These are phyloP conservation scores for Pseudognaphalium luteoalbum DNA, from an alignment of 129 eudicot species.

Conservation along the genomic window DNA sequence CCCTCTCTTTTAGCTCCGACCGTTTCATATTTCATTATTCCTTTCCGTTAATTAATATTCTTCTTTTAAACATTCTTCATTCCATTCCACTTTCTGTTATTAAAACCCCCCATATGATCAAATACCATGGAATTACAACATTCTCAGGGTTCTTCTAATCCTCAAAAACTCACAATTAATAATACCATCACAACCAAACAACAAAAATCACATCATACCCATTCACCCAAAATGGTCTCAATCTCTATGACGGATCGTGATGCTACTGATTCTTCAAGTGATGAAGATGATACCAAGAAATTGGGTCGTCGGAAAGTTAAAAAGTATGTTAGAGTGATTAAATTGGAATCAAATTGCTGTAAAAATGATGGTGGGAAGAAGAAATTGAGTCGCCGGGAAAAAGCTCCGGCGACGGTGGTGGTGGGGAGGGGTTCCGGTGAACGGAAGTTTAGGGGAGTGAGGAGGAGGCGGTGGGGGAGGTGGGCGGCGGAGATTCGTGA, in stretches of 20 bases:
- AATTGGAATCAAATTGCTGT: conserved; percentile 23
- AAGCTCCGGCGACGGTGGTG: neutral
- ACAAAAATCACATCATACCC: neutral
- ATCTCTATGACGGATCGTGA: conserved; percentile 48
- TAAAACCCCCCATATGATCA: conserved; percentile 10
- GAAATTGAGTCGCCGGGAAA: conserved; percentile 25
- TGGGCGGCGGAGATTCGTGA: conserved; percentile 81
- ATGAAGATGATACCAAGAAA: conserved; percentile 30
- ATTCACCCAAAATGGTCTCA: conserved; percentile 36
- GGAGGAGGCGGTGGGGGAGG: conserved; percentile 67
- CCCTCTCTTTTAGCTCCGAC: conserved; percentile 28
- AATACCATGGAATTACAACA: neutral
- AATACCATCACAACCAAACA: conserved; percentile 18
- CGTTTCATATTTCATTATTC: conserved; percentile 16
- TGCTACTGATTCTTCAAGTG: conserved; percentile 64
- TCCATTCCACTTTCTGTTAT: neutral
- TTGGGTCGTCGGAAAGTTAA: conserved; percentile 30
- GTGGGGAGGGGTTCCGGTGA: conserved; percentile 5
- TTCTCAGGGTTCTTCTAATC: neutral
- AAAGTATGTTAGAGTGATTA: conserved; percentile 43
- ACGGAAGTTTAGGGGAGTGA: conserved; percentile 55
- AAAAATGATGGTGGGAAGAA: conserved; percentile 11
- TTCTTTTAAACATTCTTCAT: neutral
- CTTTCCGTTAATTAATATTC: neutral
- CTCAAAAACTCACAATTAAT: conserved; percentile 22